Percentiles rank a stretch among this genome's conserved stretches.
These are phyloP conservation scores for Parafenestella ontariensis DNA, from an alignment of 2,329 filamentous ascomycete species.

Conservation along the genomic window DNA sequence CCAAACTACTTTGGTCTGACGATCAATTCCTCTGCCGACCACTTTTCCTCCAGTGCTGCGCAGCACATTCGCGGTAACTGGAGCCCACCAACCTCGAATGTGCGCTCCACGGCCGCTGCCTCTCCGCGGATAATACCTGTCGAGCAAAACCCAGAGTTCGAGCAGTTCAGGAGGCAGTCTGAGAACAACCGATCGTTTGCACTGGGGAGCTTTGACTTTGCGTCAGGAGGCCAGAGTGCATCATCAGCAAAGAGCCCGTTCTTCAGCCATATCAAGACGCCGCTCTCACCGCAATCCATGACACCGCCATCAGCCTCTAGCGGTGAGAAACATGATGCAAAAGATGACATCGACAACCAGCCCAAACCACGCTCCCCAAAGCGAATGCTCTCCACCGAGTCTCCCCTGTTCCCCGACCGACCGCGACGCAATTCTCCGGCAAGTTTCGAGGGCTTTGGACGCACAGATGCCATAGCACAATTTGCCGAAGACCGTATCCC, in stretches of 20 bases:
- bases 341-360: conserved; percentile 26
- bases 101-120: conserved; percentile 72
- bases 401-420: conserved; percentile 50
- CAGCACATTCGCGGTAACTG: conserved; percentile 73
- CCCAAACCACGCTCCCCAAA: conserved; percentile 55
- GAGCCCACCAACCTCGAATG: conserved; percentile 74
- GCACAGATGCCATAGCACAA: conserved; percentile 44
- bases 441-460: conserved; percentile 48
- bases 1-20: conserved; percentile 88
- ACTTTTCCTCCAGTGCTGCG: conserved; percentile 66
- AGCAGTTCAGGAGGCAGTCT: conserved; percentile 74
- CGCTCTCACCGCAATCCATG: conserved; percentile 48
- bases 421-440: conserved; percentile 58
- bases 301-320: conserved; percentile 18
- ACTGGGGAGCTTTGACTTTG: conserved; percentile 52
- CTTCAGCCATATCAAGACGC: conserved; percentile 30
- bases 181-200: conserved; percentile 65
- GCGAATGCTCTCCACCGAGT: conserved; percentile 56
- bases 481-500: conserved; percentile 42
- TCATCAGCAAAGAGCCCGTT: conserved; percentile 33
- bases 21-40: conserved; percentile 66
- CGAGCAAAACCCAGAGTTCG: conserved; percentile 81
- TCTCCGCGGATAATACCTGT: conserved; percentile 74
- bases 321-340: conserved; percentile 18
- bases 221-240: conserved; percentile 36